Base-by-base conservation (phyloP, 2,329 filamentous ascomycete species). In the Aspergillus alliaceus region DNA sequence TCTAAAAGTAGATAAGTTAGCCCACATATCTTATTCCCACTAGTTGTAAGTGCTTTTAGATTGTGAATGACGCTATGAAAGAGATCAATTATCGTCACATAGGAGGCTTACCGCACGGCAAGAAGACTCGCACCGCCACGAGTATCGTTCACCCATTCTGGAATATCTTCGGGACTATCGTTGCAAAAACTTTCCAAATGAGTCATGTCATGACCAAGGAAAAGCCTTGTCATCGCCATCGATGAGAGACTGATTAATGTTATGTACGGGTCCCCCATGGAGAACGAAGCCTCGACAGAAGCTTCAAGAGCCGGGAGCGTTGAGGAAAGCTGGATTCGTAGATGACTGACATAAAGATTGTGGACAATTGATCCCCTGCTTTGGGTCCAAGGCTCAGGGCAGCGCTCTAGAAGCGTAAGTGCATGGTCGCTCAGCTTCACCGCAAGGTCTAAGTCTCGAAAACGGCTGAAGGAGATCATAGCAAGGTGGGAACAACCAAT, bases 291-390 rank as follows among this genome's bases (percentile, higher is more conserved):
- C 51, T 87, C 83, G 61, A 86, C 75, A 1, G 83, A 84, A 44
- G 72, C 71, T 60, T 84, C 82, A 6, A 88, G 75, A 4, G 76
- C 70, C 1, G 80, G 77, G 15, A 87, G 75, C 20, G 82, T 77
- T 34, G 82, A 77, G 12, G 74, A 67, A 46, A 86, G 70, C 2
- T 83, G 82, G 11, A 77, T 73, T 56, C 82, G 77, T 24, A 87
- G 67, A 65, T 88, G 85, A n/a, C 82, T 84, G n/a, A 87, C 72
- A 67, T 86, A 87, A 8, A 86, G 70, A n/a, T 81, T 79, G 55
- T 84, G 81, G 22, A 86, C 71, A 1, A 84, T 84, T 39, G 82
- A 78, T 2, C 82, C 83, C 46, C 84, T 76, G 24, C 82, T 83
- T 22, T 80, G 71, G 0, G 82, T 84, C 67, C 84, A 86, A 3